Evolutionary conservation across 2,329 filamentous ascomycete species (phyloP), one percentile per base, ranked within the genome.

Genomic region (Aspergillus ibericus): DNA sequence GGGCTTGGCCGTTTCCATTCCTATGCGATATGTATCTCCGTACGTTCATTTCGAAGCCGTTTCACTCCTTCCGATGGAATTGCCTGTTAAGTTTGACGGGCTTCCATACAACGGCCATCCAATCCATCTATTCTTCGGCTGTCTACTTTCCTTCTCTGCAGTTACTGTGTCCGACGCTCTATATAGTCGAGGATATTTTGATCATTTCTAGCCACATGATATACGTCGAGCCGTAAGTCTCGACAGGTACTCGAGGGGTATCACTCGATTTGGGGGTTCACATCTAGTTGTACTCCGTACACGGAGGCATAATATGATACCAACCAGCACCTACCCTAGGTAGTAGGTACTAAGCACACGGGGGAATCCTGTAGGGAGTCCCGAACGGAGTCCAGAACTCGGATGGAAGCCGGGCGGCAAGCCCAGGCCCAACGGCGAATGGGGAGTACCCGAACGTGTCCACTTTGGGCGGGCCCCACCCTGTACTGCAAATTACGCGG

Each of bases 401-500:
- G 42, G 48, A 35, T 53, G 25, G 42, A 53, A 56, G 58, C 22
- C 25, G 22, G 35, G 15, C 27, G 22, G 38, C 40, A 40, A 40
- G 53, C 36, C 46, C 44, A 42, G 47, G 29, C 40, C 49, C 34
- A 53, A 56, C 50, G 58, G 50, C 55, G 58, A 53, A 46, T 49
- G 42, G 51, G 36, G 38, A 44, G 51, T 44, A 44, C 38, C 51
- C 36, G 38, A 53, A 48, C 16, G n/a, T 20, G 27, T 29, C 40
- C 48, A 53, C 34, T 32, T 15, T 27, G 10, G 16, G n/a, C 16
- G 7, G 29, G 13, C 54, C 36, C 58, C 54, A 54, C 58, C 46
- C 40, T 38, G 54, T 54, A 38, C 36, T 25, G 12, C 42, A 54
- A 59, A 54, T 56, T 57, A 57, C 54, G 50, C 36, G 36, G 38